Conservation (phyloP, 495 filamentous ascomycete species). For the Mytilinidion resinicola region DNA sequence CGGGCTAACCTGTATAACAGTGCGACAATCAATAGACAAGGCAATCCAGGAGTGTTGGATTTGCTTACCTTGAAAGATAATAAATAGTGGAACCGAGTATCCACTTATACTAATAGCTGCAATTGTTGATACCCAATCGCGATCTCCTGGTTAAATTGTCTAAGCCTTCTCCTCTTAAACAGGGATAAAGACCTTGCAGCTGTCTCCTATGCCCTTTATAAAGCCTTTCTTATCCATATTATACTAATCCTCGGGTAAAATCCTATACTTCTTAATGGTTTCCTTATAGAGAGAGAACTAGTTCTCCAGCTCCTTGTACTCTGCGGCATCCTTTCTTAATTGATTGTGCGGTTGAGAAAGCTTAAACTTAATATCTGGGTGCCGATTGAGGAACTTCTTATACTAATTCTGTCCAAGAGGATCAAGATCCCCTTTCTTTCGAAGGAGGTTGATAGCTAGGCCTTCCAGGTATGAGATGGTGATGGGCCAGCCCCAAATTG, state of each 20-base stretch:
- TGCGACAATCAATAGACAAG: too few species aligned
- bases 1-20: too few species aligned
- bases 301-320: not conserved
- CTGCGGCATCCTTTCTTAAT: not conserved
- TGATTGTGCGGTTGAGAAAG: not conserved
- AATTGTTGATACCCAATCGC: not conserved
- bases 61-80: not conserved
- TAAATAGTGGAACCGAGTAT: not conserved
- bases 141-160: not conserved
- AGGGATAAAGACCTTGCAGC: not conserved
- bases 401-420: not conserved
- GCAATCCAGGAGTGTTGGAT: not conserved
- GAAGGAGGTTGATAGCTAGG: not conserved
- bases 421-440: too few species aligned
- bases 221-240: constrained; percentile 13
- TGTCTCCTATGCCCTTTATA: not conserved
- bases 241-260: not conserved
- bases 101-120: not conserved
- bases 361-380: not conserved
- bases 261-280: not conserved
- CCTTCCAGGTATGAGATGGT: not conserved
- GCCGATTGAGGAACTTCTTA: not conserved
- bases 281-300: not conserved
- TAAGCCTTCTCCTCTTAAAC: not conserved
- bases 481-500: not conserved